Base-by-base conservation (phyloP, 352 stramenopile species). In the Phytophthora constricta region DNA sequence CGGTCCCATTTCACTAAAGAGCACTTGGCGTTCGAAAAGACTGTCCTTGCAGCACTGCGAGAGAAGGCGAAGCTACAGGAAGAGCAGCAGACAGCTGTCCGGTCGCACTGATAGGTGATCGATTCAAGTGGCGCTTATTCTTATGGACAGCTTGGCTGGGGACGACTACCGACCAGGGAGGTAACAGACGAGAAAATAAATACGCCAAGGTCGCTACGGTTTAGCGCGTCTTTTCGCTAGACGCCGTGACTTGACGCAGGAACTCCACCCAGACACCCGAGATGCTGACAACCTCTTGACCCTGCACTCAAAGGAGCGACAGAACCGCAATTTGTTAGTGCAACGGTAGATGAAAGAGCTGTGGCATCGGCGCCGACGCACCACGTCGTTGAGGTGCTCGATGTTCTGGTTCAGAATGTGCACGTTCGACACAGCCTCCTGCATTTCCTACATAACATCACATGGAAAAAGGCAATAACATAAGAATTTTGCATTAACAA, bases 351-450 rank as follows among this genome's bases (percentile, higher is more conserved):
- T n/a, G n/a, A n/a, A n/a, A n/a, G n/a, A 46, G 39, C 14, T 23
- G n/a, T n/a, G n/a, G n/a, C n/a, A n/a, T n/a, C n/a, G n/a, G n/a
- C n/a, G n/a, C n/a, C 13, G 13, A 78, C 80, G 25, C 48, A 94
- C 86, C 56, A 94, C 83, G 33, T 94, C 86, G 47, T 94, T 92
- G 20, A 92, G 65, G 49, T 94, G 86, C 51, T 92, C 86, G 48
- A 94, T 70, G 43, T 92, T 92, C 58, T 92, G 86, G 59, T 83
- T 91, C 27, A 92, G 60, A 53, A 92, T 94, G 50, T 94, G 81
- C 22, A 92, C 78, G 51, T 92, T 92, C n/a, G 84, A 91, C 27
- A 91, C 77, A 4, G 84, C 84, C 62, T 92, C 86, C 58, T 94
- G 84, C 70, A 92, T 86, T 52, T 84, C 80, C 86, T 93, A 39